A percentile compares a stretch with the other conserved stretches of the same genome.
Evolutionary conservation across 345 rosid genomes (phyloP).

Genomic region (Aquilaria malaccensis): DNA sequence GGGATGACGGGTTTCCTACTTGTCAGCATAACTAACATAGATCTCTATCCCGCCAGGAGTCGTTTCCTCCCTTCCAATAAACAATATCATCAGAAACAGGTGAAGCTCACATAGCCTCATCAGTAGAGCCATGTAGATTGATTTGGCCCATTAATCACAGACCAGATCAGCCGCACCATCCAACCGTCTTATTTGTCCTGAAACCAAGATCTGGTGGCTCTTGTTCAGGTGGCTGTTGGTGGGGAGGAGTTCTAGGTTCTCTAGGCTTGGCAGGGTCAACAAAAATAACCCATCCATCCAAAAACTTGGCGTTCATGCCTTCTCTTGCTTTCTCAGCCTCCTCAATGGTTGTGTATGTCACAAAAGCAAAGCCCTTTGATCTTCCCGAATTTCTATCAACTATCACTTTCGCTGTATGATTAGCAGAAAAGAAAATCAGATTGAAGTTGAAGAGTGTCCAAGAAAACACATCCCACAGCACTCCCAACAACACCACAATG

Average conservation of each 20-base stretch:
- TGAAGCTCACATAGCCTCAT: no score
- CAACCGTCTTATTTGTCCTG: constrained; percentile 69
- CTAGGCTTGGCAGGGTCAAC: constrained; percentile 87
- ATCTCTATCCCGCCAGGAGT: no score
- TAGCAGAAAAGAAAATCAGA: constrained; percentile 1
- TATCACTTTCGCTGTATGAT: constrained; percentile 55
- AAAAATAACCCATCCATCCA: constrained; percentile 96
- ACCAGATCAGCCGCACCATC: constrained; percentile 53
- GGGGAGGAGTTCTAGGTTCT: constrained; percentile 42
- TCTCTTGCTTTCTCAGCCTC: constrained; percentile 89
- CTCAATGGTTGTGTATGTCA: constrained; percentile 54
- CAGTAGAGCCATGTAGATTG: no score
- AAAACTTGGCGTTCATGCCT: constrained; percentile 77
- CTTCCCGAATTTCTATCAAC: constrained; percentile 58
- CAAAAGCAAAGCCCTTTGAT: constrained; percentile 83
- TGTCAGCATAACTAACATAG: no score
- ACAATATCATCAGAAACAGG: no score
- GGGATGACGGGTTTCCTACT: no score
- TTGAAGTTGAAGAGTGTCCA: neutral
- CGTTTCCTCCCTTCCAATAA: no score
- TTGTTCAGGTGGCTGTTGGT: constrained; percentile 16
- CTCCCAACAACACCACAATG: neutral
- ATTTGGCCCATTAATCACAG: no score
- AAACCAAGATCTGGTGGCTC: constrained; percentile 46
- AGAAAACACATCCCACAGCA: constrained; percentile 20